Base-by-base conservation (phyloP, 1,284 basidiomycete species). In the Ceratorhiza oryzae-sativae region DNA sequence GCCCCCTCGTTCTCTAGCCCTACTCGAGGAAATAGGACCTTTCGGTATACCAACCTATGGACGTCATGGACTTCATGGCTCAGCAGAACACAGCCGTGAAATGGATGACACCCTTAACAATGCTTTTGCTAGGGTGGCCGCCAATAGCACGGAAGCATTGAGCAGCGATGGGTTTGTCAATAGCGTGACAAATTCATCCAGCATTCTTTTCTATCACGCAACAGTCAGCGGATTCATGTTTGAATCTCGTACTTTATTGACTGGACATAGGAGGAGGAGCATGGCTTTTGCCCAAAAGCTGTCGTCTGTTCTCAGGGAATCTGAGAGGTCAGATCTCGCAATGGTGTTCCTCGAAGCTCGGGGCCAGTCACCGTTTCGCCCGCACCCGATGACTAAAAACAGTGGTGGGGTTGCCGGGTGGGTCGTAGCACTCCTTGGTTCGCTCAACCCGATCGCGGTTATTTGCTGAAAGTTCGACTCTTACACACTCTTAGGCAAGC, bases 331-430 rank as follows among this genome's bases (percentile, higher is more conserved):
- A 2, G 12, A 45, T 8, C 45, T 63, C 2, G 60, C 60, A 5
- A n/a, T 6, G 3, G 60, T 48, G 13, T 63, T 48, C 27, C 60
- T 63, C 12, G 30, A 49, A 34, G 41, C 60, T 20, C 60, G 60
- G 4, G n/a, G 6, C 1, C 3, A 27, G 6, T 4, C 60, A 3
- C 42, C 60, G 3, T 20, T 5, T 46, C 42, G 41, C 9, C 59
- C 59, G 3, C 59, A 61, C 27, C 59, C 59, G 10, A 15, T 41
- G 6, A 25, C 59, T 8, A 36, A 36, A 10, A 32, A 61, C 18
- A 8, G 3, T 9, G 42, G 45, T 5, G 42, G 42, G 2, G 4
- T 48, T 30, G 15, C 12, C 12, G 36, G 30, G n/a, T 10, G 20
- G 25, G 9, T 49, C 12, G 32, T 34, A 15, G 60, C 9, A 5